Evolutionary conservation across 2,329 filamentous ascomycete genomes (phyloP), one percentile per base, ranked within the genome.

Genomic region (Fusarium sp.): DNA sequence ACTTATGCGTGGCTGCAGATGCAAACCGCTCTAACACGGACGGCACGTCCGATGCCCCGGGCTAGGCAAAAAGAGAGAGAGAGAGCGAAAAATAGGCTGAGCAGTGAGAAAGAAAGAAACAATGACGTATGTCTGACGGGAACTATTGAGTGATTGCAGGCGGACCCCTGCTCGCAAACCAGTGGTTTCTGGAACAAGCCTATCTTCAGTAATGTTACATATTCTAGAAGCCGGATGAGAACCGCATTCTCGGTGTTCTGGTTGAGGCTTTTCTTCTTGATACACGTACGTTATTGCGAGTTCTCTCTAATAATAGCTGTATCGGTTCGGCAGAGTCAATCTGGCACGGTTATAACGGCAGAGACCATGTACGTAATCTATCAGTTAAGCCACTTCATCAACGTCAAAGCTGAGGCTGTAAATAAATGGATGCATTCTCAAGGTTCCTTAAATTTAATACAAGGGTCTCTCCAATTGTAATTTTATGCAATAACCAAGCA

Each of bases 81-180:
- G 27, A 41, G 8, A 56, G 46, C 41, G 27, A 54, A 60, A 38
- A 64, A 64, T 46, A 32, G 26, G 26, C 30, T 40, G 49, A 68
- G 37, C 33, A 9, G 30, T 10, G 23, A 50, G 33, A 52, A 35
- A 35, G 40, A 38, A 23, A 37, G 46, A 33, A 49, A 57, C n/a
- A 49, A 62, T 74, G 73, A 74, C 73, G 73, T 75, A 73, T 64
- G 32, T 49, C 50, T 73, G 48, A 71, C 55, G 63, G 48, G 48
- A 60, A 32, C 42, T 52, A 46, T 53, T 50, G 59, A 68, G 54
- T 70, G 55, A 64, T 70, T 66, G 61, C 45, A 73, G 69, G 65
- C 53, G 37, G 26, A 55, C 44, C 69, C 69, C 62, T 71, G 65
- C 40, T 48, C 54, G 30, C 8, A 38, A 53, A 44, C 44, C 53